Evolutionary conservation across 2,329 filamentous ascomycete genomes (phyloP), one percentile per base, ranked within the genome.

Genomic region (Botrytis squamosa): DNA sequence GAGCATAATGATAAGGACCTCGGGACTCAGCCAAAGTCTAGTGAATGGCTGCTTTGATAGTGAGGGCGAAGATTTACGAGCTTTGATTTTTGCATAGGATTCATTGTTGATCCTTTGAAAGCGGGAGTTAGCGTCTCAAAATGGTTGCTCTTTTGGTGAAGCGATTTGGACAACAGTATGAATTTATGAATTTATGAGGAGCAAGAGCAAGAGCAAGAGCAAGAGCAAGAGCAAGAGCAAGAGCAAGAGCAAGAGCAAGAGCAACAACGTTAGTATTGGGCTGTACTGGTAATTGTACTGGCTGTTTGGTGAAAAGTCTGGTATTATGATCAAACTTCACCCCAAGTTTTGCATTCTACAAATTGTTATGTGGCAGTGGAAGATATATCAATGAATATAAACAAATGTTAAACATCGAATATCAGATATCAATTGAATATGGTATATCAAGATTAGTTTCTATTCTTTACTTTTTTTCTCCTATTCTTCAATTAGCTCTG

Each of bases 111-210:
- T 42, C 36, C 33, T 4, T 68, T 29, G 46, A 55, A 55, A 25
- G 65, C 49, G 29, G 66, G 49, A 38, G 66, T 57, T 42, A 57
- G 66, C 66, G 49, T 57, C 66, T 57, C 36, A 68, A 68, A 68
- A 68, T 57, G 49, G 49, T 57, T 68, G 3, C 49, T 57, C 36
- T 68, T 62, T 42, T 68, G 55, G 40, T 46, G 52, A 75, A n/a
- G 40, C 40, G 38, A 55, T 64, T 52, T 64, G 44, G 57, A 57
- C n/a, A 36, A 67, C n/a, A 14, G 22, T 44, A 63, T 40, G 55
- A 64, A 22, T 36, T 49, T 57, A 49, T 42, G 63, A 59, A 74
- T 52, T 59, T 62, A 72, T 44, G 57, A 49, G n/a, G 42, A 29
- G 36, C 38, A 70, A 65, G 49, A 57, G 36, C 10, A 22, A 57